Conservation (phyloP, 2,329 filamentous ascomycete species). For the Cercospora janseana region DNA sequence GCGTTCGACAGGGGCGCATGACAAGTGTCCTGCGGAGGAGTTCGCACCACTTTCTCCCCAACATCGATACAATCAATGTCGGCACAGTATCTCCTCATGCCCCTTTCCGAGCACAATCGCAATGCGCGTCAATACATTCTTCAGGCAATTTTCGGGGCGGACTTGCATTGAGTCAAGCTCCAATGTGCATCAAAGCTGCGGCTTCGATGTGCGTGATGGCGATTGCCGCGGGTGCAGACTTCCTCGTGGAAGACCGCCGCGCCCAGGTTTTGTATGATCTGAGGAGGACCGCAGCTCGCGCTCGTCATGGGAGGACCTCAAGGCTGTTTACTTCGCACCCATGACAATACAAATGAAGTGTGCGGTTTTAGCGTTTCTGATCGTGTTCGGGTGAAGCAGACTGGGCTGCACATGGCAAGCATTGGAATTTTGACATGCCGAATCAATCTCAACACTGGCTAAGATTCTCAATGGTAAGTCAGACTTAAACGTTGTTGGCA, state of each 20-base stretch:
- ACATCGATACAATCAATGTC: neutral
- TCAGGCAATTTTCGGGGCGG: neutral
- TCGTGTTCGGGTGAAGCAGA: too few relatives aligned
- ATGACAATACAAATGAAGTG: too few relatives aligned
- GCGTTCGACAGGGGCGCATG: neutral
- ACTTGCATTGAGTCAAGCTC: neutral
- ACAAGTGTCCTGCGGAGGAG: slow-evolving; percentile 1
- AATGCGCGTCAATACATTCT: neutral
- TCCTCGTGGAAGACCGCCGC: neutral
- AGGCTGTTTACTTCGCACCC: too few relatives aligned
- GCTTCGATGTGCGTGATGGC: slow-evolving; percentile 8
- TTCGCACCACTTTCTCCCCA: neutral
- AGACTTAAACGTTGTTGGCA: too few relatives aligned
- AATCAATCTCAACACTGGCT: too few relatives aligned
- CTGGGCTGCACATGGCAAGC: too few relatives aligned
- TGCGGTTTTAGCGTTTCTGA: too few relatives aligned
- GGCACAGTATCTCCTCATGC: neutral
- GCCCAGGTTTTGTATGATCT: neutral
- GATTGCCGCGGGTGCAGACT: slow-evolving; percentile 10
- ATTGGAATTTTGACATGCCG: too few relatives aligned
- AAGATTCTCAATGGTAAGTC: too few relatives aligned
- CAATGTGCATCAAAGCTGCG: slow-evolving; percentile 1
- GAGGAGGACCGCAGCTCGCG: neutral
- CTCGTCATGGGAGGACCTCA: neutral
- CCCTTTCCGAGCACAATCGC: neutral